Percentiles rank a stretch among this genome's conserved stretches.
These are phyloP conservation scores for Oidium heveae DNA, from an alignment of 2,329 filamentous ascomycete genomes.

Conservation along the genomic window DNA sequence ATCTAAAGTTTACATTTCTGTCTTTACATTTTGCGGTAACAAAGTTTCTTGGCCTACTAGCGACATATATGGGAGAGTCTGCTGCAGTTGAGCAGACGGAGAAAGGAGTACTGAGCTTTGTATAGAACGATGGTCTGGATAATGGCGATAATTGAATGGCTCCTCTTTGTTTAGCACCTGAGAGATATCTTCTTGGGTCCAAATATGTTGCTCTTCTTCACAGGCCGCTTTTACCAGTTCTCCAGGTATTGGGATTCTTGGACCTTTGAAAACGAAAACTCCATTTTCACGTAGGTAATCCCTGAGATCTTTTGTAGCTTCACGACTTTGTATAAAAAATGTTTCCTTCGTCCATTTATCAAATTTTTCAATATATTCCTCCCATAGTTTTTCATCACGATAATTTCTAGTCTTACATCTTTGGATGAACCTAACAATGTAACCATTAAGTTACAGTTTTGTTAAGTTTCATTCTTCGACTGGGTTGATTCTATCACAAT, in stretches of 20 bases:
- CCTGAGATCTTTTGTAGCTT: neutral
- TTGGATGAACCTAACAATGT: neutral
- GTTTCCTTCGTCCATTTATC: neutral
- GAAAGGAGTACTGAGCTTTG: too few species aligned
- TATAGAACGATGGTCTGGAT: neutral
- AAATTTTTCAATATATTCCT: neutral
- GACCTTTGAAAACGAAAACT: neutral
- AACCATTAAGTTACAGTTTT: too few species aligned
- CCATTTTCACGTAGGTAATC: neutral
- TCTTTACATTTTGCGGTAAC: too few species aligned
- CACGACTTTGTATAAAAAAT: neutral
- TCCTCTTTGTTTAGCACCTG: neutral
- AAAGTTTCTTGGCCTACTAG: too few species aligned
- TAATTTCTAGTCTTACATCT: neutral
- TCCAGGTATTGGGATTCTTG: neutral
- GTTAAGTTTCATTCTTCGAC: too few species aligned
- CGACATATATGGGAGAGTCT: too few species aligned
- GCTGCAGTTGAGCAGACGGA: too few species aligned
- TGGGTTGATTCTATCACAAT: too few species aligned
- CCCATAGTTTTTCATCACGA: too few species aligned
- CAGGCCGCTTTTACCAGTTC: neutral
- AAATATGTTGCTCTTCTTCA: neutral
- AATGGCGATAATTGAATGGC: neutral
- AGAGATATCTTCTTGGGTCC: neutral
- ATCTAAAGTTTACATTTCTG: too few species aligned